phyloP scores from a whole-genome alignment of 2,329 filamentous ascomycete species.

The Ceratocystis lukuohia region DNA sequence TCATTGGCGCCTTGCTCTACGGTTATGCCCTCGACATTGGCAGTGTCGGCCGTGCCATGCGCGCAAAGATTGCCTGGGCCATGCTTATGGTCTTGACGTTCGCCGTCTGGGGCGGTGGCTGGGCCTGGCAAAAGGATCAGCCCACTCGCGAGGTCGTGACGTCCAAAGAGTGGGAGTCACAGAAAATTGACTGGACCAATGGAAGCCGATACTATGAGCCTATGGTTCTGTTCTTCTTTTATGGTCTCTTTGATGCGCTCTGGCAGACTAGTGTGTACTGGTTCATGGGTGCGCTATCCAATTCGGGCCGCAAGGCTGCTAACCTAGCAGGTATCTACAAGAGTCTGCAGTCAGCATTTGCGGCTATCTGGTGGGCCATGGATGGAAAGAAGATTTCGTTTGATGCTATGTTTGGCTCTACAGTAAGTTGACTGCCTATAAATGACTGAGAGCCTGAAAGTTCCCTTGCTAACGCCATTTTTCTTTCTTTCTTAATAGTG shows the following conservation, averaged over 20 bases:
- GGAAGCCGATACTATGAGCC: constrained; percentile 54
- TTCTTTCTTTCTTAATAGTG: constrained; percentile 45
- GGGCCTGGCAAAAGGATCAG: constrained; percentile 57
- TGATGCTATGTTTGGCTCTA: constrained; percentile 55
- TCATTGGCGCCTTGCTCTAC: constrained; percentile 59
- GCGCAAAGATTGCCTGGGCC: constrained; percentile 51
- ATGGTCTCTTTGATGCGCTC: constrained; percentile 75
- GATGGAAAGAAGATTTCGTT: constrained; percentile 50
- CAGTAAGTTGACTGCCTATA: constrained; percentile 25
- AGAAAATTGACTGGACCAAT: constrained; percentile 49
- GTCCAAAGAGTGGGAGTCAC: constrained; percentile 21
- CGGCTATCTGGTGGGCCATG: constrained; percentile 60
- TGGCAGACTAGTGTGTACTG: constrained; percentile 91
- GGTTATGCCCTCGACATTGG: constrained; percentile 56
- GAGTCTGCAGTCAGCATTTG: constrained; percentile 69
- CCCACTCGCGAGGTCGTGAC: constrained; percentile 32
- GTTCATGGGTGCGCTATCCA: constrained; percentile 87
- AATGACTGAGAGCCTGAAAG: background rate
- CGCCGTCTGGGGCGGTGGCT: constrained; percentile 71
- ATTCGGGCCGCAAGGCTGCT: constrained; percentile 81
- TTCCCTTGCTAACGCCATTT: constrained; percentile 20
- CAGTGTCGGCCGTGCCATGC: constrained; percentile 46
- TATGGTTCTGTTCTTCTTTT: constrained; percentile 84
- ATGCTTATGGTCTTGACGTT: constrained; percentile 58
- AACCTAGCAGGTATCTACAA: constrained; percentile 90